phyloP scores from a whole-genome alignment of 495 filamentous ascomycete genomes.

The Aspergillus olivimuriae region DNA sequence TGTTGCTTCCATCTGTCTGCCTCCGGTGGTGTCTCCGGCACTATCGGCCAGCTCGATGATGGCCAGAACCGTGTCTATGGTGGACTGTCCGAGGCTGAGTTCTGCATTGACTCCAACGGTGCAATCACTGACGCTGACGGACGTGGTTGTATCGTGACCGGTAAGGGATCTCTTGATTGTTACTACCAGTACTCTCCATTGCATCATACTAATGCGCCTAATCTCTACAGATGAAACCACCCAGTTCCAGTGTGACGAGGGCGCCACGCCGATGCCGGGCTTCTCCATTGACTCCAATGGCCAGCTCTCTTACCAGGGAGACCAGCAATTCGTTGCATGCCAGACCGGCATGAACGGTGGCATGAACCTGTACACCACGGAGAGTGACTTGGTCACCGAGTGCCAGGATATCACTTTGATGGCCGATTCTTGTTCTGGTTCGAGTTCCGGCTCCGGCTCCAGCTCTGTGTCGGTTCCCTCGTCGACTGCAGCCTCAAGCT shows the following conservation, averaged over 20 bases:
- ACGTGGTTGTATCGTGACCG: constrained; percentile 53
- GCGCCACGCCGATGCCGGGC: constrained; percentile 35
- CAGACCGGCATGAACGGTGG: constrained; percentile 42
- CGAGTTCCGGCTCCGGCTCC: constrained; percentile 17
- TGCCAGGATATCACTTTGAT: constrained; percentile 43
- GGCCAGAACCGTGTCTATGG: constrained; percentile 51
- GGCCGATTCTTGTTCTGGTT: constrained; percentile 41
- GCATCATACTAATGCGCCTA: too few species aligned
- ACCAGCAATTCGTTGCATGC: constrained; percentile 47
- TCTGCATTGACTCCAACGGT: constrained; percentile 41
- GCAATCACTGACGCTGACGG: constrained; percentile 46
- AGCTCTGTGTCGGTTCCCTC: constrained; percentile 10
- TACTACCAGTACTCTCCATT: constrained; percentile 1
- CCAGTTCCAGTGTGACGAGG: constrained; percentile 61
- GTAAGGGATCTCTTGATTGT: constrained; percentile 21
- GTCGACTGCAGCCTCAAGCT: constrained; percentile 5
- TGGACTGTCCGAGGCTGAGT: constrained; percentile 29
- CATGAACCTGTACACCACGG: constrained; percentile 47
- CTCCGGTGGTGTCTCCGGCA: constrained; percentile 39
- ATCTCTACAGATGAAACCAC: constrained; percentile 41
- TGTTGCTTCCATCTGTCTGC: constrained; percentile 49
- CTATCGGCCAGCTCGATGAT: constrained; percentile 46
- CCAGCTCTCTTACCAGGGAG: constrained; percentile 36
- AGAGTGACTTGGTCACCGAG: constrained; percentile 33
- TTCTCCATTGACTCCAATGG: constrained; percentile 47